Evolutionary conservation across 2,329 filamentous ascomycete genomes (phyloP).

Genomic region (Alternaria atra): DNA sequence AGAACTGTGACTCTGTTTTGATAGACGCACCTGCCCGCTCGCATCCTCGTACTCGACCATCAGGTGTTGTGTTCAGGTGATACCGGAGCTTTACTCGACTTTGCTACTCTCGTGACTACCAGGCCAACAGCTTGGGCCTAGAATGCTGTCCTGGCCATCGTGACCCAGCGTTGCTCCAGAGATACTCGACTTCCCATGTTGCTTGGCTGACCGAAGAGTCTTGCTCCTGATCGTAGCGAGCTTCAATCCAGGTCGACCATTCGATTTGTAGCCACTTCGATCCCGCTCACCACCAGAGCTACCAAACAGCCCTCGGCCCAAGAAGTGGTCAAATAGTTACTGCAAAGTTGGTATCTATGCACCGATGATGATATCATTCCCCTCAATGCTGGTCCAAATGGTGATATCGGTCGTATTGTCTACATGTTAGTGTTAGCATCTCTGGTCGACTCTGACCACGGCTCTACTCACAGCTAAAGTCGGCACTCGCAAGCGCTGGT

Average conservation of each 20-base stretch:
- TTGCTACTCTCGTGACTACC: neutral
- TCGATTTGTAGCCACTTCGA: neutral
- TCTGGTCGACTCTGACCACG: no score
- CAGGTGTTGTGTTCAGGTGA: neutral
- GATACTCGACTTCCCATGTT: neutral
- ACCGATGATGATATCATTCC: constrained; percentile 8
- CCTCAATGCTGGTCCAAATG: constrained; percentile 8
- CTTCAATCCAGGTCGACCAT: neutral
- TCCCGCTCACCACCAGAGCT: neutral
- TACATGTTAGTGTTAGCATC: neutral
- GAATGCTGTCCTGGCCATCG: neutral
- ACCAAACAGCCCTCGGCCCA: neutral
- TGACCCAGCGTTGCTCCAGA: neutral
- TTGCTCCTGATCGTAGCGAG: neutral
- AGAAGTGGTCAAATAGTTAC: neutral
- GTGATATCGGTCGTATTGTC: constrained; percentile 2
- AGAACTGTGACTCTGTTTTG: neutral
- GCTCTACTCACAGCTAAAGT: neutral
- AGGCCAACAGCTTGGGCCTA: neutral
- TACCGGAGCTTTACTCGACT: neutral
- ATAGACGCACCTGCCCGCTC: neutral
- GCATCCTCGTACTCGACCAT: neutral
- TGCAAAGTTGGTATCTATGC: constrained; percentile 8
- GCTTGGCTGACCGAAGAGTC: neutral
- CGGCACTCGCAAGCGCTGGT: constrained; percentile 1